Conservation (phyloP, 106 monocot genomes). For the Gastrodia elata region DNA sequence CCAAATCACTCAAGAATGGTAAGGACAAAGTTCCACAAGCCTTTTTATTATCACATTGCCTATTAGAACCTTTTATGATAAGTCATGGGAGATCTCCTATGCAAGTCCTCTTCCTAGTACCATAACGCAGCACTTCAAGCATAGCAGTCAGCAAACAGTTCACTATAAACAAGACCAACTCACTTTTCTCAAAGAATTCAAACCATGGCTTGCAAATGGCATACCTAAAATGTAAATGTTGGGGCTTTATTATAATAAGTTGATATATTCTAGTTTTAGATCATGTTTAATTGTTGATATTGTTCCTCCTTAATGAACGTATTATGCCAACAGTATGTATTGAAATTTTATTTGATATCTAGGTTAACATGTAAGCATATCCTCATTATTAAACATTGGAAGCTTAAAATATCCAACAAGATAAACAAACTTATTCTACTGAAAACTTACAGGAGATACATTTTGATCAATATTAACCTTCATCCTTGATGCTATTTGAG, state of each 20-base stretch:
- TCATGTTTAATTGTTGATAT: not conserved
- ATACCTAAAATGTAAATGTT: not conserved
- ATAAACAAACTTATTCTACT: not conserved
- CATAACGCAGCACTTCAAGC: no score
- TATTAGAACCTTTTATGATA: no score
- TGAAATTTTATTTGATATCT: not conserved
- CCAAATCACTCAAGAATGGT: no score
- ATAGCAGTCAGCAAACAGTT: no score
- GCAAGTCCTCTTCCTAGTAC: no score
- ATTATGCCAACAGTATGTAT: not conserved
- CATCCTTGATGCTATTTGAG: conserved; percentile 32
- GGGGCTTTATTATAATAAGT: not conserved
- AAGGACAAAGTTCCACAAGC: no score
- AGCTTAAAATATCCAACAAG: not conserved
- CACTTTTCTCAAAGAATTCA: no score
- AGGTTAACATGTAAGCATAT: not conserved
- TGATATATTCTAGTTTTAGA: not conserved
- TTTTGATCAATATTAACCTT: conserved; percentile 52
- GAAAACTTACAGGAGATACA: conserved; percentile 33
- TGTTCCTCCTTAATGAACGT: not conserved
- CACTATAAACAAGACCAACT: no score
- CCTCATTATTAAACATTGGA: not conserved
- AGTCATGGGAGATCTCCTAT: no score
- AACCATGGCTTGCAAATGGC: not conserved
- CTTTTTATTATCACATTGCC: no score